Evolutionary conservation across 208 protist genomes (phyloP), one percentile per base, ranked within the genome.

Genomic region (Herpetomonas tarakana): DNA sequence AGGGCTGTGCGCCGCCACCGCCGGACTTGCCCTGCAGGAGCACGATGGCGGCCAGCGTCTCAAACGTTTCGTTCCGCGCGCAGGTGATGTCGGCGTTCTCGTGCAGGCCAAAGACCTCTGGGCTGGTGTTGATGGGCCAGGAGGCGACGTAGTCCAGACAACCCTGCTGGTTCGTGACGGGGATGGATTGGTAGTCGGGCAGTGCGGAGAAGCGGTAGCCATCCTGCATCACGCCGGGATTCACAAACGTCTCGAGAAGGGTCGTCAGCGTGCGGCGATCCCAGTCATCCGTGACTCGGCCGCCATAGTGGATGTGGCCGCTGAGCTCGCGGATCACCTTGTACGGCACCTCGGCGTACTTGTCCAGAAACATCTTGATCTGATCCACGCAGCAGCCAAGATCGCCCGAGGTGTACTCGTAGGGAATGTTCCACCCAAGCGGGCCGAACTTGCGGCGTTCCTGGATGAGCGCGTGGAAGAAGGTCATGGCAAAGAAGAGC

Each of bases 391-490:
- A 98, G 58, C 98, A 97, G 35, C 79, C 68, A 2, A 99, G 81
- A 75, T 99, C 98, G 41, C 88, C 89, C 6, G 88, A 87, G 11
- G 92, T 99, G 85, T 98, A 99, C 73, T 99, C 97, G 83, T 99
- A 99, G 0, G 86, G 78, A 58, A 99, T 98, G 76, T 99, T 99
- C 95, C 97, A 99, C 22, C 98, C 98, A 1, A 99, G 83, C 39
- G 98, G 79, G 28, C 98, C 98, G 73, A 99, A 99, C 83, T 99
- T 99, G 58, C 97, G 81, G 52, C 98, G 81, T 71, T 99, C 98
- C 65, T 99, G 93, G 61, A 99, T 87, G 30, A 98, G 68, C 2
- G 96, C 95, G 79, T 99, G 98, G 86, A 99, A 99, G 78, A 99
- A 98, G 57, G 85, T 96, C 68, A 99, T 83, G 52, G 92, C 76